Base-by-base conservation (phyloP, 371 early-diverging fungal species). In the Apophysomyces ossiformis region DNA sequence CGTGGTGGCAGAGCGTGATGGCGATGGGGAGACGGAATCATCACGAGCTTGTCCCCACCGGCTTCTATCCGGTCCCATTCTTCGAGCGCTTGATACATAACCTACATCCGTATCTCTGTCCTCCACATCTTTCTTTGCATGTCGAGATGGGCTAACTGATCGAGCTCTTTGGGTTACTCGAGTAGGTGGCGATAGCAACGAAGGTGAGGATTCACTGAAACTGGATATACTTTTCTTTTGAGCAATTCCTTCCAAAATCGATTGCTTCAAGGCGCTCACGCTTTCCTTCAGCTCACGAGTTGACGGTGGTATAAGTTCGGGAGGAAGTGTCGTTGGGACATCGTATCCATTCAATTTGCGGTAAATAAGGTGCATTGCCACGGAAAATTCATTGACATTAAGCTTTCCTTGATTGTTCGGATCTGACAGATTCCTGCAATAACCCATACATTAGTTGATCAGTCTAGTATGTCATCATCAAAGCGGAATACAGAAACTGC, bases 321-420 rank as follows among this genome's bases (percentile, higher is more conserved):
- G 80, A 1, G 98, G 98, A 43, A 97, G 70, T 7, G 72, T 76
- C 11, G 80, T 77, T 9, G 98, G 98, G 9, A 97, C 79, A 58
- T 88, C 90, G 35, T 85, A 82, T 2, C 96, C 96, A 47, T 86
- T 89, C 13, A 94, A 71, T 58, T 93, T 93, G 13, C 90, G 79
- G 71, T 93, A 91, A 46, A 96, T 89, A 32, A 97, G 76, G 73
- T 96, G 93, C 96, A 97, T 95, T 26, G 96, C 96, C 1, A 96
- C 95, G 8, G 94, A 89, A 70, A 96, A 97, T 76, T 96, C 96
- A 74, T 96, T 93, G 18, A 89, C 67, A 70, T 93, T 95, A 59
- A 97, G 88, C 68, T 92, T 91, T 37, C 96, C 98, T 67, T 88
- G 86, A 67, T 92, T 89, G 63, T 91, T 90, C 37, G 90, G 90